These are phyloP conservation scores for Coelastrella sp. DNA, from an alignment of 139 green algal species.

Conservation along the genomic window DNA sequence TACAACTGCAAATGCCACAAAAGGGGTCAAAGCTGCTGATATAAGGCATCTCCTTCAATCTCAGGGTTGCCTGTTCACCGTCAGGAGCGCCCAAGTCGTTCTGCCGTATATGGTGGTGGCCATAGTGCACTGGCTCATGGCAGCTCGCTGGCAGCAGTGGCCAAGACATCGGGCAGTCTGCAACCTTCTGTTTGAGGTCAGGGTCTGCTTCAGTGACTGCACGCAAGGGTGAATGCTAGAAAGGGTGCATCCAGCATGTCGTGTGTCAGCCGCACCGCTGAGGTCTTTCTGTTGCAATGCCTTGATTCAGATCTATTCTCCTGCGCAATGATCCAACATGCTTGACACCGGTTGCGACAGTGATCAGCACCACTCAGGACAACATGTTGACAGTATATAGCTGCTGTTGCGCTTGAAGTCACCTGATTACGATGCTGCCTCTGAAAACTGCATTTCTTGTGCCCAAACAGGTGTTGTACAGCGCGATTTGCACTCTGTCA, in stretches of 20 bases:
- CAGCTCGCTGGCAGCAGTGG: background rate
- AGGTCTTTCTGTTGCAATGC: no score
- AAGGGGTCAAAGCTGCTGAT: background rate
- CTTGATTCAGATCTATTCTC: no score
- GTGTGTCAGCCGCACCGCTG: no score
- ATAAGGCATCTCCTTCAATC: background rate
- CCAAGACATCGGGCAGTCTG: background rate
- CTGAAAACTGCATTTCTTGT: background rate
- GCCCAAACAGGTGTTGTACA: conserved; percentile 1
- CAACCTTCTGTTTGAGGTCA: background rate
- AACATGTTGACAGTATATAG: no score
- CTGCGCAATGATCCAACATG: no score
- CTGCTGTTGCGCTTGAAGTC: no score
- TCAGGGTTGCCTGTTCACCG: conserved; percentile 16
- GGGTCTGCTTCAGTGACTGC: background rate
- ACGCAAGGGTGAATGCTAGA: background rate
- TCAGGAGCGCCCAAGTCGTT: background rate
- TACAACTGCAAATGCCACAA: background rate
- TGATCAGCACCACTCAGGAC: no score
- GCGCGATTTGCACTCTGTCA: conserved; percentile 11
- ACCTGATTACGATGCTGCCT: background rate
- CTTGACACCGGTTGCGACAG: no score
- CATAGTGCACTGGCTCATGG: background rate
- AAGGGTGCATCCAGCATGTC: background rate
- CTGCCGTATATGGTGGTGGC: conserved; percentile 30